A percentile compares a stretch with the other conserved stretches of the same genome.
Evolutionary conservation across 225 moss, liverwort and hornwort genomes (phyloP).

Genomic region (Thuidium tamariscinum): DNA sequence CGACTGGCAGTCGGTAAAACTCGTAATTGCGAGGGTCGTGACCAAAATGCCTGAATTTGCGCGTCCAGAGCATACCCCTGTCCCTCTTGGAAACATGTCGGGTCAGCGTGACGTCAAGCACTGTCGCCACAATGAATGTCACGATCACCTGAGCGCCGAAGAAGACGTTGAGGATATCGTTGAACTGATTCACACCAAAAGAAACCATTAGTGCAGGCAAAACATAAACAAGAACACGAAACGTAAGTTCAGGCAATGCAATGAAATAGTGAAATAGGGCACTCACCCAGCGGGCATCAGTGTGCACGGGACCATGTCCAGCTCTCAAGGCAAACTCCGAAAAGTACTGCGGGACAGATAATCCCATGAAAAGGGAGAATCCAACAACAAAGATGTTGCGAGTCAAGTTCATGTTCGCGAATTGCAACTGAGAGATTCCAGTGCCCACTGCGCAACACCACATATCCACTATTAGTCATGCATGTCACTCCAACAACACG

Average conservation of each 20-base stretch:
- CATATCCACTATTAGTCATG: not conserved
- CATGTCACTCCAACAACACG: not conserved
- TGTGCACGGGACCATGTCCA: slow-evolving; percentile 79
- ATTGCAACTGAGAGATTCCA: slow-evolving; percentile 72
- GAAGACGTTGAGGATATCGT: slow-evolving; percentile 69
- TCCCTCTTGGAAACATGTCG: slow-evolving; percentile 63
- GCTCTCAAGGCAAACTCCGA: slow-evolving; percentile 49
- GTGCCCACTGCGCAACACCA: slow-evolving; percentile 41
- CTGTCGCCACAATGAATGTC: slow-evolving; percentile 61
- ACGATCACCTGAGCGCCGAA: slow-evolving; percentile 59
- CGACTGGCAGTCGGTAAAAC: slow-evolving; percentile 63
- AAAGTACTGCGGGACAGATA: slow-evolving; percentile 81
- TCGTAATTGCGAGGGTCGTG: slow-evolving; percentile 69
- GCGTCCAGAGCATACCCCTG: slow-evolving; percentile 68
- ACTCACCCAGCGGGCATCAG: slow-evolving; percentile 63
- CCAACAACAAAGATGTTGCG: slow-evolving; percentile 83
- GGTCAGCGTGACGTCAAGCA: slow-evolving; percentile 62
- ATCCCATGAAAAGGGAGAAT: slow-evolving; percentile 66
- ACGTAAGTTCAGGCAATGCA: not conserved
- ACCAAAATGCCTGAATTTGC: slow-evolving; percentile 63
- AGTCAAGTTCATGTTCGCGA: slow-evolving; percentile 76
- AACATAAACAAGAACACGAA: not conserved
- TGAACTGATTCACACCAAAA: slow-evolving; percentile 44
- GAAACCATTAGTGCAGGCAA: not conserved
- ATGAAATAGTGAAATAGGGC: too few relatives aligned